A percentile compares a stretch with the other conserved stretches of the same genome.
Evolutionary conservation across 805 yeast genomes (phyloP).

Genomic region (Pichia pseudocactophila): DNA sequence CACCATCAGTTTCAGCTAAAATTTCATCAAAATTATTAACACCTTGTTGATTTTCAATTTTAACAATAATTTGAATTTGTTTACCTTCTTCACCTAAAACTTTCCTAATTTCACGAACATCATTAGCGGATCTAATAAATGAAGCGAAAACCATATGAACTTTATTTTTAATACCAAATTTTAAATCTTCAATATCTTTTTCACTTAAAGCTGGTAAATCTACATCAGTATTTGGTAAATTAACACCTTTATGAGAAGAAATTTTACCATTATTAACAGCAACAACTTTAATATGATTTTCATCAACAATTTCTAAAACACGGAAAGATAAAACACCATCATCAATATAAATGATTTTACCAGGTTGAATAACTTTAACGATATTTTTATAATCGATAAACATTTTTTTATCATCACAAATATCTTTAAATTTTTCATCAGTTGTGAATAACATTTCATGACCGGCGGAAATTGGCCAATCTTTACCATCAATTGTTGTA

Average conservation of each 20-base stretch:
- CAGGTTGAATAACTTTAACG: slow-evolving; percentile 82
- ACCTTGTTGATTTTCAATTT: slow-evolving; percentile 99
- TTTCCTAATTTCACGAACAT: slow-evolving; percentile 80
- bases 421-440: slow-evolving; percentile 64
- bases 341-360: slow-evolving; percentile 89
- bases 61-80: slow-evolving; percentile 91
- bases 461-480: slow-evolving; percentile 73
- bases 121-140: slow-evolving; percentile 91
- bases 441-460: slow-evolving; percentile 94
- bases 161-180: slow-evolving; percentile 93
- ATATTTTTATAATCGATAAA: slow-evolving; percentile 92
- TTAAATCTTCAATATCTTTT: slow-evolving; percentile 88
- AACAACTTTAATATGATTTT: slow-evolving; percentile 70
- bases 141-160: slow-evolving; percentile 99
- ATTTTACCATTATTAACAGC: slow-evolving; percentile 93
- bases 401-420: slow-evolving; percentile 75
- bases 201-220: slow-evolving; percentile 97
- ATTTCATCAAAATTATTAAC: slow-evolving; percentile 98
- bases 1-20: slow-evolving; percentile 92
- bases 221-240: slow-evolving; percentile 97
- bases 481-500: slow-evolving; percentile 71
- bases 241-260: slow-evolving; percentile 97
- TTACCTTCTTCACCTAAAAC: slow-evolving; percentile 96
- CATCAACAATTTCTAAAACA: slow-evolving; percentile 78
- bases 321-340: slow-evolving; percentile 97